Evolutionary conservation across 148 eudicot genomes (phyloP), one percentile per base, ranked within the genome.

Genomic region (Silene uniflora): DNA sequence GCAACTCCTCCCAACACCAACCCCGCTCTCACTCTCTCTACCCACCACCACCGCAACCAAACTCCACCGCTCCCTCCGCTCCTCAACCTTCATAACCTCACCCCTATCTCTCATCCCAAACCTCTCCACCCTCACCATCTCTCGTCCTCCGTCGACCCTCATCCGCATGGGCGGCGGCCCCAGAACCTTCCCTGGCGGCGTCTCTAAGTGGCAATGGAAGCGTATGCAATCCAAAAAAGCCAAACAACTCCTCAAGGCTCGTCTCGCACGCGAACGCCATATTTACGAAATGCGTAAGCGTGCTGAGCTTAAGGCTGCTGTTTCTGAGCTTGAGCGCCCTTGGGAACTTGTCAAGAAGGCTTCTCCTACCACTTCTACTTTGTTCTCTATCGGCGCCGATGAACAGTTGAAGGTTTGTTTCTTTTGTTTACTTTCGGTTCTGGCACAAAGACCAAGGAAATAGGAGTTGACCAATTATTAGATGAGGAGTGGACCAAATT

Each of bases 171-270:
- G 98, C 47, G 98, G 98, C 22, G 98, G 98, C 2, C 98, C 98
- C 0, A 75, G 98, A 27, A 93, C 98, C 14, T 93, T 29, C 84
- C 98, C 98, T 0, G 98, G 98, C 13, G 98, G 98, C 13, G 98
- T 93, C 13, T 86, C 93, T 8, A 93, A 93, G 77, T 93, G 98
- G 98, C 89, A 93, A 77, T 93, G 98, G 98, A 93, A 93, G 76
- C 81, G 96, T 0, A 93, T 93, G 98, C 98, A 91, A 69, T 80
- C 83, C 11, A 91, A 88, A 54, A 93, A 93, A 46, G 67, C 96
- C 32, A 89, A 89, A 52, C 96, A 91, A 76, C 89, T 93, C 10
- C 89, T 93, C 29, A 88, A 87, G 46, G 98, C 98, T 19, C 88
- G 98, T 1, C 84, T 93, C 8, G 77, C 87, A 3, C 86, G 98